These are phyloP conservation scores for Stephanodiscus minutulus DNA, from an alignment of 108 stramenopile species.

Conservation along the genomic window DNA sequence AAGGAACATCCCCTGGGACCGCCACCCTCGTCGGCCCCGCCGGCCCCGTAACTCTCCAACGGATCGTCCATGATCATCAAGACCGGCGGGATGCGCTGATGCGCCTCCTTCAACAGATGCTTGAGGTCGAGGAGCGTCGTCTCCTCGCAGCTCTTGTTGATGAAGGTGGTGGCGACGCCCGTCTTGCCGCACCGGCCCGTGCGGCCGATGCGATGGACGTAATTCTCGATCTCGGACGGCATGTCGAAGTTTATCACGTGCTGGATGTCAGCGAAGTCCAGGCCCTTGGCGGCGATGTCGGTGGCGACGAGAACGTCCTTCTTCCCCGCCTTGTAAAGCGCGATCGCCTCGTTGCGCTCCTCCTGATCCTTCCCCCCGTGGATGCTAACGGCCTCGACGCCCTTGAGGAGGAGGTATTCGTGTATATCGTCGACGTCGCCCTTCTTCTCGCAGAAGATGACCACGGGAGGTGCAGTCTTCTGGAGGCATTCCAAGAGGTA, in stretches of 20 bases:
- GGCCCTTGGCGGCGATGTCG: conserved; percentile 98
- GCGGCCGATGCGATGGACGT: conserved; percentile 95
- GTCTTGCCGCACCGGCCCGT: conserved; percentile 99
- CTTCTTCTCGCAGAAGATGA: conserved; percentile 97
- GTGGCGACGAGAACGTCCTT: conserved; percentile 99
- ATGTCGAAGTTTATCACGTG: conserved; percentile 99
- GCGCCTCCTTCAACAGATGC: conserved; percentile 96
- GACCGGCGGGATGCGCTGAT: conserved; percentile 98
- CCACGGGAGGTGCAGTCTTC: conserved; percentile 98
- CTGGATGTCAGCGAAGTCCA: conserved; percentile 96
- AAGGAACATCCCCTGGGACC: conserved; percentile 95
- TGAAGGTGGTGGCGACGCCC: conserved; percentile 99
- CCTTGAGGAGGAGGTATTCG: conserved; percentile 97
- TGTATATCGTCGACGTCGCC: conserved; percentile 98
- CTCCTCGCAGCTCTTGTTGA: conserved; percentile 95
- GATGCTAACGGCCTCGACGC: conserved; percentile 96
- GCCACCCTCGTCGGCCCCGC: conserved; percentile 44
- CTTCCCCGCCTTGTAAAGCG: conserved; percentile 85
- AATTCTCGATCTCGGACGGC: conserved; percentile 99
- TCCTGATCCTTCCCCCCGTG: conserved; percentile 99
- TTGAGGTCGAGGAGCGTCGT: conserved; percentile 95
- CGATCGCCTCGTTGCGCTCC: conserved; percentile 97
- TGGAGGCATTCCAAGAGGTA: conserved; percentile 96
- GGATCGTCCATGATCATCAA: conserved; percentile 98
- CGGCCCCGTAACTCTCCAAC: conserved; percentile 58